Conservation (phyloP, 2,329 filamentous ascomycete species). For the Alternaria tenuissima region DNA sequence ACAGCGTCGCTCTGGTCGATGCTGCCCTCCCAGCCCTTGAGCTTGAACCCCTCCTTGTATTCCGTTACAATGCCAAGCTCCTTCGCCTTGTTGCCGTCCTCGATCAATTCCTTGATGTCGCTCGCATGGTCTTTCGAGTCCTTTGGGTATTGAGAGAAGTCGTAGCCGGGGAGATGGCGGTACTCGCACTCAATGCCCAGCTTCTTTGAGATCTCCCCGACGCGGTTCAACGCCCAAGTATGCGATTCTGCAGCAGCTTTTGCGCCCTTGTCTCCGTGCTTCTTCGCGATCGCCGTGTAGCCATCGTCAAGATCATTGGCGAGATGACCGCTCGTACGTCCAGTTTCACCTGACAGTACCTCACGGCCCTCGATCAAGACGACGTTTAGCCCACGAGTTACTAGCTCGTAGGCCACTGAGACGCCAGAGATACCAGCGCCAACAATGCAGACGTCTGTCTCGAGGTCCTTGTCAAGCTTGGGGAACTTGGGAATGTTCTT, state of each 20-base stretch:
- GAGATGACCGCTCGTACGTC: constrained; percentile 64
- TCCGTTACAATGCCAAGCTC: constrained; percentile 55
- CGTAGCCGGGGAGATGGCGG: constrained; percentile 58
- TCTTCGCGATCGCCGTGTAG: constrained; percentile 60
- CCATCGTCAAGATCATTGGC: constrained; percentile 64
- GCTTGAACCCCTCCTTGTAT: constrained; percentile 56
- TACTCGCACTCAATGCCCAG: constrained; percentile 66
- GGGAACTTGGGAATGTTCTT: constrained; percentile 55
- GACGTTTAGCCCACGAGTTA: constrained; percentile 60
- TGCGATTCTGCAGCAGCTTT: constrained; percentile 63
- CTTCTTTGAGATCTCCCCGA: constrained; percentile 60
- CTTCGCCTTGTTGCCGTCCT: constrained; percentile 57
- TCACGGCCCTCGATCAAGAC: constrained; percentile 64
- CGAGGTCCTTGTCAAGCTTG: constrained; percentile 53
- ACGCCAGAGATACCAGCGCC: constrained; percentile 64
- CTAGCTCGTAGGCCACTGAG: constrained; percentile 62
- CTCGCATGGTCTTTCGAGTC: constrained; percentile 55
- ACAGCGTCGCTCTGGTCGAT: constrained; percentile 62
- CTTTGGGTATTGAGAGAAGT: constrained; percentile 59
- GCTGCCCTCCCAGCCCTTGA: constrained; percentile 62
- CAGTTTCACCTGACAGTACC: constrained; percentile 63
- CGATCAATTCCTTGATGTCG: constrained; percentile 57
- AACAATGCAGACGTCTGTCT: constrained; percentile 61
- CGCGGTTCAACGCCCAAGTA: constrained; percentile 61
- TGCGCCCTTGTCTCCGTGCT: constrained; percentile 61